Evolutionary conservation across 345 rosid genomes (phyloP).

Genomic region (Anastatica hierochuntica): DNA sequence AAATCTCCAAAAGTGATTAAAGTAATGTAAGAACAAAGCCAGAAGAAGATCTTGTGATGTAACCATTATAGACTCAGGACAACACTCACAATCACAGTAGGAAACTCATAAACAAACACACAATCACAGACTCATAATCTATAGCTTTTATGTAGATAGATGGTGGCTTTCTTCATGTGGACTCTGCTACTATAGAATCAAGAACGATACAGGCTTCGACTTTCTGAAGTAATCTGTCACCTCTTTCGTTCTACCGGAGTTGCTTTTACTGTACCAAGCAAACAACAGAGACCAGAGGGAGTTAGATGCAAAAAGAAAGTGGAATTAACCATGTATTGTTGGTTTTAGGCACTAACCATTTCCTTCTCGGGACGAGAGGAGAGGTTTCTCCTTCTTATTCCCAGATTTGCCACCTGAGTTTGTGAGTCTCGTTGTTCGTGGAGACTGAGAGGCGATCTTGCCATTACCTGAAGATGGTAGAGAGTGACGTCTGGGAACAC

Average conservation of each 20-base stretch:
- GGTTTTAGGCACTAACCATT: constrained; percentile 35
- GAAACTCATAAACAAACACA: constrained; percentile 23
- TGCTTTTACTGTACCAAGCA: constrained; percentile 47
- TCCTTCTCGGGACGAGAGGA: constrained; percentile 43
- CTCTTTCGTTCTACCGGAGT: constrained; percentile 51
- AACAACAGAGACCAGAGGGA: not conserved
- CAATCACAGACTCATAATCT: constrained; percentile 13
- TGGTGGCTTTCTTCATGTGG: constrained; percentile 11
- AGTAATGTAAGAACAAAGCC: constrained; percentile 7
- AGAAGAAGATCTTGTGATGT: constrained; percentile 34
- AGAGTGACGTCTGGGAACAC: constrained; percentile 55
- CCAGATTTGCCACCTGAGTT: constrained; percentile 45
- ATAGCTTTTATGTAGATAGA: constrained; percentile 23
- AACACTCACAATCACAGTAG: constrained; percentile 14
- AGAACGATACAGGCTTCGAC: constrained; percentile 9
- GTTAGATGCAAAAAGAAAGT: constrained; percentile 1
- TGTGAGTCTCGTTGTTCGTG: constrained; percentile 54
- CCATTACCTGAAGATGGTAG: constrained; percentile 55
- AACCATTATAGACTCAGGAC: constrained; percentile 35
- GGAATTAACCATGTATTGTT: not conserved
- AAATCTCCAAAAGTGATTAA: not conserved
- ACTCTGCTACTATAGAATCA: constrained; percentile 5
- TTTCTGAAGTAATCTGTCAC: constrained; percentile 21
- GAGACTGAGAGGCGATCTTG: constrained; percentile 62
- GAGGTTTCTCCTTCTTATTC: constrained; percentile 49